phyloP scores from a whole-genome alignment of 2,329 filamentous ascomycete species.

The Phaeosphaeriaceae sp. region DNA sequence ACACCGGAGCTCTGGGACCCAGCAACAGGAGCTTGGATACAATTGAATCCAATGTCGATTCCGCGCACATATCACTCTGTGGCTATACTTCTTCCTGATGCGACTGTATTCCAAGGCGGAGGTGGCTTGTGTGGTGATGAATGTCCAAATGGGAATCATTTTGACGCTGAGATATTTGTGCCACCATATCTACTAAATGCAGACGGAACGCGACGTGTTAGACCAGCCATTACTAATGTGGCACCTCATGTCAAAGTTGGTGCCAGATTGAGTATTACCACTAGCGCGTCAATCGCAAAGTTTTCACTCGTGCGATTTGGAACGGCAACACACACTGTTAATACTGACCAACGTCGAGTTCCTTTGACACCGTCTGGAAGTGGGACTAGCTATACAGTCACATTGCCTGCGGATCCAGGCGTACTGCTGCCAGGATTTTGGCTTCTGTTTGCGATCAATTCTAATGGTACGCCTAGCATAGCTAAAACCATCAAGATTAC shows the following conservation, averaged over 20 bases:
- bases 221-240: slow-evolving; percentile 53
- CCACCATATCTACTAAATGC: slow-evolving; percentile 62
- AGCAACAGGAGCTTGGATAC: slow-evolving; percentile 20
- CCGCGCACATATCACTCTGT: slow-evolving; percentile 37
- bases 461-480: slow-evolving; percentile 53
- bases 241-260: slow-evolving; percentile 40
- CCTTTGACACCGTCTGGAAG: slow-evolving; percentile 46
- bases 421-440: slow-evolving; percentile 61
- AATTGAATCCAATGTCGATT: slow-evolving; percentile 22
- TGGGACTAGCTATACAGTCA: slow-evolving; percentile 49
- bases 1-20: slow-evolving; percentile 35
- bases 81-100: slow-evolving; percentile 33
- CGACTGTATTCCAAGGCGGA: slow-evolving; percentile 29
- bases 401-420: slow-evolving; percentile 56
- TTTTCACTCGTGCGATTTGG: slow-evolving; percentile 58
- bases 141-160: slow-evolving; percentile 52
- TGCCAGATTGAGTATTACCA: slow-evolving; percentile 38
- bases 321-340: slow-evolving; percentile 61
- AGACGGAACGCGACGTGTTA: slow-evolving; percentile 49
- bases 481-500: not conserved
- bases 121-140: slow-evolving; percentile 54
- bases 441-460: slow-evolving; percentile 60
- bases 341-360: slow-evolving; percentile 64
- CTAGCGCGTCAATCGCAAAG: slow-evolving; percentile 26
- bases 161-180: slow-evolving; percentile 62